A percentile compares a stretch with the other conserved stretches of the same genome.
Evolutionary conservation across 176 grass and related monocot genomes (phyloP).

Genomic region (Eleusine indica): DNA sequence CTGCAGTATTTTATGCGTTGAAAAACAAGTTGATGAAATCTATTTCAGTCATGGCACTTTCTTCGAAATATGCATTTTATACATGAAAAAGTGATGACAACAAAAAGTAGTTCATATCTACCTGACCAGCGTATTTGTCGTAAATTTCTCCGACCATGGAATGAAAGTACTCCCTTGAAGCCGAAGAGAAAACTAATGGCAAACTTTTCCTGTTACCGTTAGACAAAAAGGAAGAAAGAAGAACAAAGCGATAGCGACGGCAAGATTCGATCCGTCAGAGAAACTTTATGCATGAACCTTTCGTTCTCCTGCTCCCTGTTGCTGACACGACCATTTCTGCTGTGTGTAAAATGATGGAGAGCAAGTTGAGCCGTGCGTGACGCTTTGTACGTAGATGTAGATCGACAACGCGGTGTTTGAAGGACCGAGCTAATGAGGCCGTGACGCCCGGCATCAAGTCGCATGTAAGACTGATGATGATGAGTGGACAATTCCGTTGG

Average conservation of each 20-base stretch:
- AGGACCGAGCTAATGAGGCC: background rate
- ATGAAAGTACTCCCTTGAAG: background rate
- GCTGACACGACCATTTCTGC: conserved; percentile 24
- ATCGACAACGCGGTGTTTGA: background rate
- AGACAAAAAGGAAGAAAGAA: background rate
- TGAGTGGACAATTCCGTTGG: background rate
- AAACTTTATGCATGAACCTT: conserved; percentile 47
- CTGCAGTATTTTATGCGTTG: conserved; percentile 1
- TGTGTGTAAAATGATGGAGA: background rate
- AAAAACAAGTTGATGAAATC: conserved; percentile 11
- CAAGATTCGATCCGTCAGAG: conserved; percentile 28
- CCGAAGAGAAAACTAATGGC: background rate
- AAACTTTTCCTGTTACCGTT: background rate
- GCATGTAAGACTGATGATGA: background rate
- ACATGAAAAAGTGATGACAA: background rate
- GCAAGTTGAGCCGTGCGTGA: conserved; percentile 10
- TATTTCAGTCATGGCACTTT: background rate
- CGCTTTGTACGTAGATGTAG: background rate
- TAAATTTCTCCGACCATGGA: background rate
- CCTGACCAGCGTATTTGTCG: background rate
- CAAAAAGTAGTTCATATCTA: background rate
- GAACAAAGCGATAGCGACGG: conserved; percentile 15
- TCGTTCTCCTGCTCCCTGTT: conserved; percentile 39
- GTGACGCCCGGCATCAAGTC: background rate
- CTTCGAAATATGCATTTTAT: conserved; percentile 16